Conservation (phyloP, 2,329 filamentous ascomycete species). For the Stachybotrys echinatus region DNA sequence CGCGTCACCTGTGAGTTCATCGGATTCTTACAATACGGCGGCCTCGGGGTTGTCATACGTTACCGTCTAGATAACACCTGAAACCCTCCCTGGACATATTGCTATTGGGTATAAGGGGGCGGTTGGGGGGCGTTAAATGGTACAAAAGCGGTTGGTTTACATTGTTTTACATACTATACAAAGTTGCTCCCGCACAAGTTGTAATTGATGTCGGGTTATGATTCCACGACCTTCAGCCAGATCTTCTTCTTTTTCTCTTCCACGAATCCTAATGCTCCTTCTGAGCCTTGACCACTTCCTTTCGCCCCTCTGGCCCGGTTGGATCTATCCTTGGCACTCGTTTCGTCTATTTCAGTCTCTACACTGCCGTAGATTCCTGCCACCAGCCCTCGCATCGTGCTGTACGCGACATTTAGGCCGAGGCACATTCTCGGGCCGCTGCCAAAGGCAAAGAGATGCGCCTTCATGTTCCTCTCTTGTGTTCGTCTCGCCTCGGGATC, state of each 20-base stretch:
- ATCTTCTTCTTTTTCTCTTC: background rate
- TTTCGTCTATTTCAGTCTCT: background rate
- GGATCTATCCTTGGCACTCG: background rate
- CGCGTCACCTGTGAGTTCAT: no score
- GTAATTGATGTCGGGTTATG: background rate
- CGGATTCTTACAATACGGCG: no score
- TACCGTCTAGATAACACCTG: no score
- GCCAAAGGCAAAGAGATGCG: slow-evolving; percentile 1
- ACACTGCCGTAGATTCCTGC: background rate
- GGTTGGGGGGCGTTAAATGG: no score
- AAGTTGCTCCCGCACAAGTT: background rate
- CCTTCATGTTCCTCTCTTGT: background rate
- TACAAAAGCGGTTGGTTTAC: no score
- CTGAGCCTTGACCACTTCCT: background rate
- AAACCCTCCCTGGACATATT: no score
- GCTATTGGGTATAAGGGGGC: no score
- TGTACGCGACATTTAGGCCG: slow-evolving; percentile 1
- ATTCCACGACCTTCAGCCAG: background rate
- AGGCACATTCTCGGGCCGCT: slow-evolving; percentile 1
- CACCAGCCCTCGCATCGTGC: background rate
- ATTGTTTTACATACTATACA: no score
- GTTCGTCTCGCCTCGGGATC: background rate
- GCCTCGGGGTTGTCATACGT: no score
- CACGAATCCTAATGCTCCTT: background rate
- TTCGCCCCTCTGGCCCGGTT: background rate